Evolutionary conservation across 164 flowering plant species (phyloP).

Genomic region (Vitis cinerea): DNA sequence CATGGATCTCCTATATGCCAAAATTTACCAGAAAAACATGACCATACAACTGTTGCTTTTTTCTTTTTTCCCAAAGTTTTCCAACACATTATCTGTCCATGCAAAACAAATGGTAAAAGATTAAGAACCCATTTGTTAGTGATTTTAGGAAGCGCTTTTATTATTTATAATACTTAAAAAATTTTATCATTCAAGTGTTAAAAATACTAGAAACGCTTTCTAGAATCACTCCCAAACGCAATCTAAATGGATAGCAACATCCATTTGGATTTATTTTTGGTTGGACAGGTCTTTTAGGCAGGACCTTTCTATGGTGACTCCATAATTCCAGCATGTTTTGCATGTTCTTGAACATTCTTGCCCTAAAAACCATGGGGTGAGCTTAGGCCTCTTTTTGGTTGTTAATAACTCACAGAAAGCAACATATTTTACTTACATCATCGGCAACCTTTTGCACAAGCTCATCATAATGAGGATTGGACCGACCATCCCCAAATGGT

Average conservation of each 20-base stretch:
- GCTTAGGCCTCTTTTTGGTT: neutral
- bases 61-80: too few relatives aligned
- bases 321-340: neutral
- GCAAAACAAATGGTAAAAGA: neutral
- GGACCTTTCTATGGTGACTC: neutral
- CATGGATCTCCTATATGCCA: neutral
- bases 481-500: conserved; percentile 60
- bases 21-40: neutral
- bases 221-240: too few relatives aligned
- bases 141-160: too few relatives aligned
- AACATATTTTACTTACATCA: conserved; percentile 43
- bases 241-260: neutral
- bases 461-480: conserved; percentile 58
- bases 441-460: conserved; percentile 53
- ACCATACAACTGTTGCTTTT: too few relatives aligned
- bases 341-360: neutral
- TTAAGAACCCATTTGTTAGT: neutral
- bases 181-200: too few relatives aligned
- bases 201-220: too few relatives aligned
- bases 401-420: too few relatives aligned
- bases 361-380: neutral
- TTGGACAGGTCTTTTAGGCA: neutral
- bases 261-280: neutral
- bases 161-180: too few relatives aligned
- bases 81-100: neutral